These are phyloP conservation scores for Clarireedia homoeocarpa DNA, from an alignment of 2,329 filamentous ascomycete species.

Conservation along the genomic window DNA sequence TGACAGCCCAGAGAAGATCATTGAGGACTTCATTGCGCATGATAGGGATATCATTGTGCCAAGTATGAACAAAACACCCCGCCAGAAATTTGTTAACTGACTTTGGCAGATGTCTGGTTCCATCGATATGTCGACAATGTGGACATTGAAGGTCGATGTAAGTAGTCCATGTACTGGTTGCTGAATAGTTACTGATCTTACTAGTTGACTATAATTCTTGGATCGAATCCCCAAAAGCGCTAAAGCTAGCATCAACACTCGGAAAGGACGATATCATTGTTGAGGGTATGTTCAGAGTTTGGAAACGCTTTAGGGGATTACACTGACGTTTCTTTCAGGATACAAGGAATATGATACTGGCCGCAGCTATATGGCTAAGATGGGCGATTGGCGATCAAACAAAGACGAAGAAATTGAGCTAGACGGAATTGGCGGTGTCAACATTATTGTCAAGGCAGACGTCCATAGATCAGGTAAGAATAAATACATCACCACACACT, in stretches of 20 bases:
- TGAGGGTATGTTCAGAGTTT: constrained; percentile 52
- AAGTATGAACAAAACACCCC: constrained; percentile 52
- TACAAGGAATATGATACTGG: constrained; percentile 93
- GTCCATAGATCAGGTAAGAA: constrained; percentile 82
- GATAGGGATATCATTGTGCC: constrained; percentile 90
- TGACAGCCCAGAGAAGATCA: constrained; percentile 76
- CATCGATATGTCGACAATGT: constrained; percentile 69
- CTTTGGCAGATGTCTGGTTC: constrained; percentile 80
- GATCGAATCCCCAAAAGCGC: constrained; percentile 84
- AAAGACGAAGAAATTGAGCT: constrained; percentile 89
- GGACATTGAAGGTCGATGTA: constrained; percentile 94
- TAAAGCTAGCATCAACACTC: constrained; percentile 63
- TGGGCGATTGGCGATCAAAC: constrained; percentile 89
- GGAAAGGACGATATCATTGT: constrained; percentile 78
- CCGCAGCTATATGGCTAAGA: constrained; percentile 77
- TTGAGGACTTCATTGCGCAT: constrained; percentile 93
- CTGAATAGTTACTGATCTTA: constrained; percentile 9
- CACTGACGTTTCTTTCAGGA: constrained; percentile 40
- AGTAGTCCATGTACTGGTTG: constrained; percentile 33
- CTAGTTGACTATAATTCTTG: constrained; percentile 98
- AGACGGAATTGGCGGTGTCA: constrained; percentile 94
- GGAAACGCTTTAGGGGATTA: background rate
- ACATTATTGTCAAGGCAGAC: constrained; percentile 95
- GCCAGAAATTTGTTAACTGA: constrained; percentile 20
- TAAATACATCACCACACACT: background rate